phyloP scores from a whole-genome alignment of 179 eudicot genomes.

The Beta macrorhiza region DNA sequence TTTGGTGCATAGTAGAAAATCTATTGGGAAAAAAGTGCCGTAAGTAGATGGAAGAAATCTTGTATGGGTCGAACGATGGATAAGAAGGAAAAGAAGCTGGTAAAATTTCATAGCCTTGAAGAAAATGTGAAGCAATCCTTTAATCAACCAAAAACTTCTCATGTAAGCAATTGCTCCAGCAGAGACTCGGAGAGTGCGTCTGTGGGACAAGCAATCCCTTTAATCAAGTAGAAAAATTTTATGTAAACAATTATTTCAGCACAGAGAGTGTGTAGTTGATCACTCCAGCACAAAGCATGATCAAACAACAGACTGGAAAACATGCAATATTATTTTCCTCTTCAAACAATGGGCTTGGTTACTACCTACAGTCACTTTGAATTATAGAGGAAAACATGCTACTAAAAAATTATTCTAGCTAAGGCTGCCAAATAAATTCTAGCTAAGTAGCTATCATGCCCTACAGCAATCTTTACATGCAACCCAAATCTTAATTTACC shows the following conservation, averaged over 20 bases:
- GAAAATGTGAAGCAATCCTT: background rate
- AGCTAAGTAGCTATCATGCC: background rate
- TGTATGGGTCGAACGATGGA: background rate
- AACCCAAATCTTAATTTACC: background rate
- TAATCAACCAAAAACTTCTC: too few relatives aligned
- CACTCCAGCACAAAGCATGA: background rate
- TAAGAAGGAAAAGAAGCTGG: background rate
- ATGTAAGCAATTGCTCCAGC: too few relatives aligned
- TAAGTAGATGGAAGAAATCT: background rate
- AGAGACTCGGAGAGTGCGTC: too few relatives aligned
- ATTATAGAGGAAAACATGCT: background rate
- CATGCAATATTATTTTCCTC: background rate
- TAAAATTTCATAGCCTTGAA: background rate
- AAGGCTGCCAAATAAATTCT: too few relatives aligned
- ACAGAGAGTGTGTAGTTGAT: background rate
- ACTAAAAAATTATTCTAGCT: background rate
- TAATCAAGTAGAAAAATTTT: too few relatives aligned
- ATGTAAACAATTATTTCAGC: too few relatives aligned
- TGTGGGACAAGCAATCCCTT: too few relatives aligned
- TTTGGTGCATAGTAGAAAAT: constrained; percentile 93
- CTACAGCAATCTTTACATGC: background rate
- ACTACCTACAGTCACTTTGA: too few relatives aligned
- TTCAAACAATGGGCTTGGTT: background rate
- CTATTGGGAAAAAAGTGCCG: constrained; percentile 33
- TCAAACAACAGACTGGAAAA: background rate